A percentile compares a stretch with the other conserved stretches of the same genome.
These are phyloP conservation scores for Onygena corvina DNA, from an alignment of 2,329 filamentous ascomycete species.

Conservation along the genomic window DNA sequence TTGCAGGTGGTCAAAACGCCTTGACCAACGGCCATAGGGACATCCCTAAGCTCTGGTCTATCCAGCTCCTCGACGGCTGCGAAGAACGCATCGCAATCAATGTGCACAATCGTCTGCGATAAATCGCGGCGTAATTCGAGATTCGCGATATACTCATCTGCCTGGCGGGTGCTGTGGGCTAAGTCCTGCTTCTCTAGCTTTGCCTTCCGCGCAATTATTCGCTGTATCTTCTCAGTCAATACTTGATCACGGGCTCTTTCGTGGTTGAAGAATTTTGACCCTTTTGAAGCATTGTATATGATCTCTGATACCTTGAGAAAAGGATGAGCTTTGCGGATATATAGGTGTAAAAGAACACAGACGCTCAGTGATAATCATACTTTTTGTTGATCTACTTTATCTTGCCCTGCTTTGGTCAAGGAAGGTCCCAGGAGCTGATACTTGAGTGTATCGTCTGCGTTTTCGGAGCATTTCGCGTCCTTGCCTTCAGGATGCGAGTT, in stretches of 20 bases:
- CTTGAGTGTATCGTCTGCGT: slow-evolving; percentile 56
- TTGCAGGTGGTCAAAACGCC: slow-evolving; percentile 64
- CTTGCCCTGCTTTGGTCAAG: slow-evolving; percentile 84
- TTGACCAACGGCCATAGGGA: slow-evolving; percentile 83
- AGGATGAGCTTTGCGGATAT: slow-evolving; percentile 6
- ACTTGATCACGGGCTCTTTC: slow-evolving; percentile 72
- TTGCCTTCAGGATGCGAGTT: not conserved
- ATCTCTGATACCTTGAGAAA: slow-evolving; percentile 68
- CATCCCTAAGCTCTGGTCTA: slow-evolving; percentile 67
- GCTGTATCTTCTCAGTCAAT: slow-evolving; percentile 73
- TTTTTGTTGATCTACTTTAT: slow-evolving; percentile 83
- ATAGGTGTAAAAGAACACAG: not conserved
- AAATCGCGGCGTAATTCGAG: slow-evolving; percentile 70
- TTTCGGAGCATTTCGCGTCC: not conserved
- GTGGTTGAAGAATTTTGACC: slow-evolving; percentile 89
- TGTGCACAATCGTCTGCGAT: slow-evolving; percentile 72
- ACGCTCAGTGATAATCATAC: too few species aligned
- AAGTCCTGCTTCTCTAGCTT: slow-evolving; percentile 67
- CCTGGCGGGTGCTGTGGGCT: slow-evolving; percentile 57
- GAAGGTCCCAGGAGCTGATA: slow-evolving; percentile 84
- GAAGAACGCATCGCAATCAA: slow-evolving; percentile 97
- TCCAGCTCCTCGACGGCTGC: slow-evolving; percentile 82
- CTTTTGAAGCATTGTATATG: slow-evolving; percentile 93
- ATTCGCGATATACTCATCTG: slow-evolving; percentile 68
- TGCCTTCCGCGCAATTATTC: slow-evolving; percentile 62